Evolutionary conservation across 495 filamentous ascomycete genomes (phyloP).

Genomic region (Baudoinia panamericana): DNA sequence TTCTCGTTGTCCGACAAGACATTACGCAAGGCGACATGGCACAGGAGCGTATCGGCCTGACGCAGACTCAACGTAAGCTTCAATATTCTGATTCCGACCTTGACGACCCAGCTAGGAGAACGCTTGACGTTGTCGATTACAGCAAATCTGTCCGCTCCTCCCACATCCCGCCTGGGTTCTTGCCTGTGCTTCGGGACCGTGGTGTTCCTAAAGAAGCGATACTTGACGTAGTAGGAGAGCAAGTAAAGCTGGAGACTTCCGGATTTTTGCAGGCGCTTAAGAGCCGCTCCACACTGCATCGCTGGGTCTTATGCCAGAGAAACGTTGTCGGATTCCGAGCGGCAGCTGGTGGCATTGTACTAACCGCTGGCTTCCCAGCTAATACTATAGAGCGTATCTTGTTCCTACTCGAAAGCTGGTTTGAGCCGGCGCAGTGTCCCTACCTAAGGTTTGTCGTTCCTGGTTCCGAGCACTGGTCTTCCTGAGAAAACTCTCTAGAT

Average conservation of each 20-base stretch:
- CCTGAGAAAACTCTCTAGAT: too few species aligned
- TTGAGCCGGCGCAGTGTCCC: conserved; percentile 40
- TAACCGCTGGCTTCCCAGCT: conserved; percentile 4
- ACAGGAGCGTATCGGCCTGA: too few species aligned
- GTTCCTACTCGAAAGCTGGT: conserved; percentile 20
- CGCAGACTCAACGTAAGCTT: too few species aligned
- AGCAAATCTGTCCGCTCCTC: conserved; percentile 50
- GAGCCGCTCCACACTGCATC: conserved; percentile 2
- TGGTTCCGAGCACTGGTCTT: too few species aligned
- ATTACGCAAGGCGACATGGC: too few species aligned
- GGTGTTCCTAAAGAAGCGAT: conserved; percentile 44
- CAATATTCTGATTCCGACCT: too few species aligned
- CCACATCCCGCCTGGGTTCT: conserved; percentile 61
- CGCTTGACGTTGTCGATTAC: conserved; percentile 59
- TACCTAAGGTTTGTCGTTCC: too few species aligned
- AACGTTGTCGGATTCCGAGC: neutral
- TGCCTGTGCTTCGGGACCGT: conserved; percentile 61
- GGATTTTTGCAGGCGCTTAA: conserved; percentile 39
- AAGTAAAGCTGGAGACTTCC: conserved; percentile 46
- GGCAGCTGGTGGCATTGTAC: neutral
- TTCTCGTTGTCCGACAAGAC: too few species aligned
- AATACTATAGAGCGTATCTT: neutral
- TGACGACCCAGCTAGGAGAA: conserved; percentile 40
- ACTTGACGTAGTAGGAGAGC: conserved; percentile 42
- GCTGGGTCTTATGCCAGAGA: conserved; percentile 1